Base-by-base conservation (phyloP, 164 flowering plant species). In the Annona squamosa region DNA sequence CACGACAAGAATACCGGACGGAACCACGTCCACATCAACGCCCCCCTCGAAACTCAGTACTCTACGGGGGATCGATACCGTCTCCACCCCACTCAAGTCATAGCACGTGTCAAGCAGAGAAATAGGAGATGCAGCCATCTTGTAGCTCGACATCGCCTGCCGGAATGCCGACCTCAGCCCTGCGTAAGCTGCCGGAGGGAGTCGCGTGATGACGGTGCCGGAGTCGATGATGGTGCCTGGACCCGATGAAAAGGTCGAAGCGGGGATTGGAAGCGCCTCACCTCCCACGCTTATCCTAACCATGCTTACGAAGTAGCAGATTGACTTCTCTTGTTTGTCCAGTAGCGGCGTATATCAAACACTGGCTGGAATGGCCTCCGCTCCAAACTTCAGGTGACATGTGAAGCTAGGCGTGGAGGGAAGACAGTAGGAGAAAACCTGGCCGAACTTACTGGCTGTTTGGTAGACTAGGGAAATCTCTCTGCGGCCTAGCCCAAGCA, bases 391-490 rank as follows among this genome's bases (percentile, higher is more conserved):
- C 52, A 88, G 80, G 72, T 73, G 65, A 5, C 91, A 89, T 16
- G 81, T 76, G 16, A 80, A 67, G 79, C 80, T 81, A 2, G 85
- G 16, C 5, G 75, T 56, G 5, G 88, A 77, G 0, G 92, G 91
- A 5, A 86, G 87, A 74, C 95, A 87, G 72, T 88, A 90, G 19
- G 92, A 87, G 82, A 88, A 90, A 72, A 73, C 12, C 17, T 44
- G 13, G 5, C 81, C 79, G 59, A 68, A 76, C 46, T 69, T 59
- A 6, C 26, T 59, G 4, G 84, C 77, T 0, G 81, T 71, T 48
- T 86, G 88, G 0, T 88, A 84, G 2, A 86, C 71, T 1, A 86
- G 3, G 0, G 85, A 83, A 3, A 85, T 66, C 1, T 16, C 10
- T 67, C 79, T 65, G 3, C 80, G 78, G 4, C 84, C 88, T 0